Percentiles rank a stretch among this genome's conserved stretches.
Conservation (phyloP, 495 filamentous ascomycete species). For the Diplogelasinospora grovesii region DNA sequence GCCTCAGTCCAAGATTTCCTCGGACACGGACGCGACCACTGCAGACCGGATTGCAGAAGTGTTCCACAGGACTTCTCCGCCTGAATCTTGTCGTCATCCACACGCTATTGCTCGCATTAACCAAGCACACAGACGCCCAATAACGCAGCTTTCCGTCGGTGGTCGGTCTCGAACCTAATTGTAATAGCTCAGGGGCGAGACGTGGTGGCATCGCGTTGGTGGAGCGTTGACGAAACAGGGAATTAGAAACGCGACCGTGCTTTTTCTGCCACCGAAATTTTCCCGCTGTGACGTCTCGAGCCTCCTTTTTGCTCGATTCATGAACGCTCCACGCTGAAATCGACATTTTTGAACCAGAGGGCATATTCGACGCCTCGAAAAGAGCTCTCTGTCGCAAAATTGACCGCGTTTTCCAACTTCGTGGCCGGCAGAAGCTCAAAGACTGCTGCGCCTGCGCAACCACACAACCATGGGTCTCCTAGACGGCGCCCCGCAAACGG, state of each 20-base stretch:
- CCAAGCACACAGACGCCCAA: too few species aligned
- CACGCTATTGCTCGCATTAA: too few species aligned
- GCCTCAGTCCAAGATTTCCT: too few species aligned
- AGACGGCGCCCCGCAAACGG: slow-evolving; percentile 27
- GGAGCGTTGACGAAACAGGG: neutral
- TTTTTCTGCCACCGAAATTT: slow-evolving; percentile 5
- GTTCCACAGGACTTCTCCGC: too few species aligned
- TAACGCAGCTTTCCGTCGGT: too few species aligned
- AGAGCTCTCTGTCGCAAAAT: neutral
- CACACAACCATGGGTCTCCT: slow-evolving; percentile 29
- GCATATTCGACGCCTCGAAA: neutral
- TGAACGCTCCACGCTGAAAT: slow-evolving; percentile 1
- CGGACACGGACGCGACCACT: too few species aligned
- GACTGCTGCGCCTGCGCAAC: slow-evolving; percentile 1
- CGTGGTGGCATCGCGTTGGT: neutral
- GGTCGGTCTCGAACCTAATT: neutral
- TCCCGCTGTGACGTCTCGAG: slow-evolving; percentile 10
- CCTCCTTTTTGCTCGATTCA: slow-evolving; percentile 8
- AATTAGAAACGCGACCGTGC: slow-evolving; percentile 5
- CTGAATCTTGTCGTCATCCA: too few species aligned
- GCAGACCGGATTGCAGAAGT: too few species aligned
- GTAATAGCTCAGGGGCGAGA: neutral
- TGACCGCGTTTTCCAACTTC: neutral
- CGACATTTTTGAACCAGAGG: neutral
- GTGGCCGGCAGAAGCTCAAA: neutral